Conservation (phyloP, 2,329 filamentous ascomycete species). For the Anisogramma anomala region DNA sequence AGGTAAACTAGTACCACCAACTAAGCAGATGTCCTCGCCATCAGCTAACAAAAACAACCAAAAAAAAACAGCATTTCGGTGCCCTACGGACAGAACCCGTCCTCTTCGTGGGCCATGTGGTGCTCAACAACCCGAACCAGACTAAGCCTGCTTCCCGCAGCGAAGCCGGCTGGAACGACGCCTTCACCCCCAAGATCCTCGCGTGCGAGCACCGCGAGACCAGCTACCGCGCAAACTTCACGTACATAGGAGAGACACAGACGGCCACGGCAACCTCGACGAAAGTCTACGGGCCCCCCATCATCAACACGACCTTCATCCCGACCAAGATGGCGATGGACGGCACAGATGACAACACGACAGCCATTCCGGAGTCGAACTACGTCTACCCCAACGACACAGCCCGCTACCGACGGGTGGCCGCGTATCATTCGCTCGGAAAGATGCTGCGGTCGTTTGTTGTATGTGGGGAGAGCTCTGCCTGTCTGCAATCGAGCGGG, state of each 20-base stretch:
- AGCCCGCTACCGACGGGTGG: constrained; percentile 22
- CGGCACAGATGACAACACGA: constrained; percentile 27
- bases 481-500: no score
- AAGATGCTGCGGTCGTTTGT: constrained; percentile 23
- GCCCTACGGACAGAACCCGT: constrained; percentile 28
- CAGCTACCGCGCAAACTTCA: constrained; percentile 25
- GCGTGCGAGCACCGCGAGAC: constrained; percentile 29
- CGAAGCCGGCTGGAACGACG: constrained; percentile 20
- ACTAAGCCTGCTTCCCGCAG: constrained; percentile 16
- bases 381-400: constrained; percentile 22
- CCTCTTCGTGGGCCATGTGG: constrained; percentile 28
- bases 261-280: constrained; percentile 18
- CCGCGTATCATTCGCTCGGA: constrained; percentile 27
- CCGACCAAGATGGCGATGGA: constrained; percentile 21
- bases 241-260: constrained; percentile 23
- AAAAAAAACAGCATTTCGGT: no score
- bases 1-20: no score
- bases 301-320: constrained; percentile 26
- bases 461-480: no score
- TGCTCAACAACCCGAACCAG: constrained; percentile 16
- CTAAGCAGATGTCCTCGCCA: no score
- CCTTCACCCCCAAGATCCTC: constrained; percentile 26
- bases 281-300: constrained; percentile 18
- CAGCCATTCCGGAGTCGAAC: constrained; percentile 21
- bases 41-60: no score